These are phyloP conservation scores for Aspergillus campestris DNA, from an alignment of 495 filamentous ascomycete genomes.

Conservation along the genomic window DNA sequence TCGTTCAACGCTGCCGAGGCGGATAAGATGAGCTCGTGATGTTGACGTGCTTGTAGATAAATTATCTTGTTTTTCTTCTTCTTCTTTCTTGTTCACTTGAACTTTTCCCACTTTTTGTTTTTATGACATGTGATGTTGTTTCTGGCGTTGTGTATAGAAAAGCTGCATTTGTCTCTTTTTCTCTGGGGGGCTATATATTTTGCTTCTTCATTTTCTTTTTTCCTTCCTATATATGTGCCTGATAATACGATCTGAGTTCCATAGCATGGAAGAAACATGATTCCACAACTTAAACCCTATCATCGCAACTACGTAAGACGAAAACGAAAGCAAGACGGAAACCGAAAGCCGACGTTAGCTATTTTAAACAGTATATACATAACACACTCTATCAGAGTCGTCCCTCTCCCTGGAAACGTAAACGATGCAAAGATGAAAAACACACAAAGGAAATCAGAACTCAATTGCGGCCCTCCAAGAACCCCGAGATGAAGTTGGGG, in stretches of 20 bases:
- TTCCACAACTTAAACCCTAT: too few relatives aligned
- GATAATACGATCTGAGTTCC: too few relatives aligned
- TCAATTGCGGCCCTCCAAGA: constrained; percentile 65
- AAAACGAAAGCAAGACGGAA: not conserved
- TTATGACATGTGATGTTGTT: not conserved
- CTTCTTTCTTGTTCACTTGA: not conserved
- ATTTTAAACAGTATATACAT: constrained; percentile 38
- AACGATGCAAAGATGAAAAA: constrained; percentile 16
- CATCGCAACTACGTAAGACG: not conserved
- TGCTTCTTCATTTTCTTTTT: too few relatives aligned
- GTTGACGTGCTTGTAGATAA: constrained; percentile 10
- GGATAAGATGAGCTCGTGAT: constrained; percentile 30
- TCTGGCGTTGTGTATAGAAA: constrained; percentile 8
- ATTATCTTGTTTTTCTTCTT: constrained; percentile 1
- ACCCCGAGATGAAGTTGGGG: constrained; percentile 80
- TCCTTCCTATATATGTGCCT: too few relatives aligned
- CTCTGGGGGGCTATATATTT: too few relatives aligned
- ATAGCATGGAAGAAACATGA: too few relatives aligned
- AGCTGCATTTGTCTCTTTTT: not conserved
- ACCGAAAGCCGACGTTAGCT: constrained; percentile 16
- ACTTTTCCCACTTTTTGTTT: not conserved
- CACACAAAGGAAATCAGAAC: constrained; percentile 13
- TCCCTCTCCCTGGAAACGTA: constrained; percentile 12
- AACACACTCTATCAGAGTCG: constrained; percentile 26
- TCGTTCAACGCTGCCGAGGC: constrained; percentile 45